Evolutionary conservation across 306 rosid genomes (phyloP).

Genomic region (Parietaria judaica): DNA sequence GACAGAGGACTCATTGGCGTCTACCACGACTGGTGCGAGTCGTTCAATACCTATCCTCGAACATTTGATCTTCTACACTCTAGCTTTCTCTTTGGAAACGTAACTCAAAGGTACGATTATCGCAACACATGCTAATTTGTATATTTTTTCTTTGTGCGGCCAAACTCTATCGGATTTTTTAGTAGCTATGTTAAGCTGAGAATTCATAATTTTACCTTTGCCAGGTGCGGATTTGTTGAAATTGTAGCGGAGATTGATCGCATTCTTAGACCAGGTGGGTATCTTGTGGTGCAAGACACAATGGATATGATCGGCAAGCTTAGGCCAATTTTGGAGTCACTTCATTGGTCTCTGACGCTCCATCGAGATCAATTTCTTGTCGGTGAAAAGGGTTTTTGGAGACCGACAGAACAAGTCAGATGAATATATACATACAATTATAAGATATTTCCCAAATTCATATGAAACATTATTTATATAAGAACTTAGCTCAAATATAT

Average conservation of each 20-base stretch:
- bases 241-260: conserved; percentile 77
- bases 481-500: no score
- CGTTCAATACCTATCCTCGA: conserved; percentile 82
- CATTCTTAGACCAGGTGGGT: conserved; percentile 77
- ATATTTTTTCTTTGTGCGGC: not conserved
- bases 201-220: conserved; percentile 13
- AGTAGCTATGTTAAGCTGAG: not conserved
- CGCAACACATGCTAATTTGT: not conserved
- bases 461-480: not conserved
- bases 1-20: conserved; percentile 85
- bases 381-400: conserved; percentile 78
- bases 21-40: conserved; percentile 97
- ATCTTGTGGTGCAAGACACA: conserved; percentile 58
- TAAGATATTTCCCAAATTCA: not conserved
- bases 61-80: conserved; percentile 83
- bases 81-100: conserved; percentile 55
- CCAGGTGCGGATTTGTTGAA: conserved; percentile 59
- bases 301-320: conserved; percentile 53
- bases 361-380: conserved; percentile 54
- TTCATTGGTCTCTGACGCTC: conserved; percentile 60
- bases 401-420: conserved; percentile 32
- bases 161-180: not conserved
- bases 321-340: conserved; percentile 53
- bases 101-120: conserved; percentile 46
- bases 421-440: not conserved